Percentiles rank a stretch among this genome's conserved stretches.
These are phyloP conservation scores for Ciborinia camelliae DNA, from an alignment of 2,329 filamentous ascomycete species.

Conservation along the genomic window DNA sequence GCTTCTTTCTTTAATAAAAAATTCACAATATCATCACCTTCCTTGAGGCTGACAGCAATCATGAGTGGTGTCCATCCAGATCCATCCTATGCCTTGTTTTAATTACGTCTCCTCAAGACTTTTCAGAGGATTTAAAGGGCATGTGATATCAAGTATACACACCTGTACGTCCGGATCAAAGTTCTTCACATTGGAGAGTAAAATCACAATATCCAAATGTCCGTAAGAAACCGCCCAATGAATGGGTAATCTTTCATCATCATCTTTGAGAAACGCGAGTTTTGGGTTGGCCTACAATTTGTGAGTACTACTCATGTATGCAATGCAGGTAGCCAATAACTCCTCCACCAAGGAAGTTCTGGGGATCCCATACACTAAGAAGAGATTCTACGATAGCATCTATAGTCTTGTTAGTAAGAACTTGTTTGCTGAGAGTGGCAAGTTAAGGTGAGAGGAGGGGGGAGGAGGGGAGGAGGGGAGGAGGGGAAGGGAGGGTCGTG, in stretches of 20 bases:
- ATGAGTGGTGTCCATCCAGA: conserved; percentile 81
- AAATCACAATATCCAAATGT: conserved; percentile 66
- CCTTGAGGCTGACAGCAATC: conserved; percentile 74
- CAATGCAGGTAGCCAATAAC: background rate
- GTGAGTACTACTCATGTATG: conserved; percentile 16
- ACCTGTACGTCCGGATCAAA: conserved; percentile 86
- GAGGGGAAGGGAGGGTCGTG: too few species aligned
- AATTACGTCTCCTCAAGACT: background rate
- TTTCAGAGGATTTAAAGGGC: background rate
- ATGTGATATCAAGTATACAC: conserved; percentile 21
- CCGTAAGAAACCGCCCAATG: conserved; percentile 94
- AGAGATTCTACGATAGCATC: conserved; percentile 71
- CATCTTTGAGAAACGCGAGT: conserved; percentile 68
- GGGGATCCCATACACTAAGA: conserved; percentile 53
- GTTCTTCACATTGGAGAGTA: conserved; percentile 65
- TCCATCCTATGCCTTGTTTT: conserved; percentile 53
- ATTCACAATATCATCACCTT: conserved; percentile 65
- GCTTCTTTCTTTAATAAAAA: conserved; percentile 67
- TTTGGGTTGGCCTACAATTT: conserved; percentile 68
- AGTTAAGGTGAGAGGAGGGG: background rate
- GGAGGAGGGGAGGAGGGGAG: too few species aligned
- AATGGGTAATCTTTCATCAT: conserved; percentile 83
- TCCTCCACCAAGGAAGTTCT: background rate
- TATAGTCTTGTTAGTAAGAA: conserved; percentile 41
- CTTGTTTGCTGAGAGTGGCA: conserved; percentile 4